phyloP scores from a whole-genome alignment of 2,329 filamentous ascomycete genomes.

The Chaetomium olivaceum region DNA sequence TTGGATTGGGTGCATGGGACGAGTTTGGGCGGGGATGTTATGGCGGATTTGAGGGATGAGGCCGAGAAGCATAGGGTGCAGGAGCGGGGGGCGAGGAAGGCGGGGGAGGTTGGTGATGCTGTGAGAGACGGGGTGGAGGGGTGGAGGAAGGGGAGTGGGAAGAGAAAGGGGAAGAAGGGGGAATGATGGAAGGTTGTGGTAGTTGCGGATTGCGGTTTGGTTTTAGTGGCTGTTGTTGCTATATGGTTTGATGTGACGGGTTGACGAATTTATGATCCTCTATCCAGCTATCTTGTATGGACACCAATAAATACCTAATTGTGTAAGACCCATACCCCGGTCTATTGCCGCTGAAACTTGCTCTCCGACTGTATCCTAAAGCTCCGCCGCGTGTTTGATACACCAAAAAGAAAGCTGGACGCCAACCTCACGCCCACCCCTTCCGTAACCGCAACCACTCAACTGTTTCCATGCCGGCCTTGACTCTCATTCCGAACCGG shows the following conservation, averaged over 20 bases:
- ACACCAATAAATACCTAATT: not conserved
- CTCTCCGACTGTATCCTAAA: not conserved
- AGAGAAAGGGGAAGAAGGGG: slow-evolving; percentile 36
- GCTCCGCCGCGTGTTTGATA: not conserved
- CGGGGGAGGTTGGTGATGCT: slow-evolving; percentile 37
- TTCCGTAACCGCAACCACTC: slow-evolving; percentile 47
- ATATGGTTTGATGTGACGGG: not conserved
- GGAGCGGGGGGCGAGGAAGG: slow-evolving; percentile 41
- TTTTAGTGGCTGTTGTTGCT: not conserved
- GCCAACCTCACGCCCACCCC: slow-evolving; percentile 28
- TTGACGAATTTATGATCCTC: not conserved
- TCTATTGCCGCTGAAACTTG: not conserved
- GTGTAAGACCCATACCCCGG: not conserved
- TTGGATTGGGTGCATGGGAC: slow-evolving; percentile 64
- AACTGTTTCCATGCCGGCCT: slow-evolving; percentile 67
- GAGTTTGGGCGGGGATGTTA: slow-evolving; percentile 46
- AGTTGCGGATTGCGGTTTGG: not conserved
- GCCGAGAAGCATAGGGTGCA: slow-evolving; percentile 56
- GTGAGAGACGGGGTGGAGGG: slow-evolving; percentile 41
- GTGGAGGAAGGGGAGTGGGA: slow-evolving; percentile 34
- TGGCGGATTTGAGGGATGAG: slow-evolving; percentile 55
- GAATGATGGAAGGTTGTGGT: slow-evolving; percentile 3
- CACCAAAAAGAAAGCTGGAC: not conserved
- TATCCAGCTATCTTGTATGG: not conserved
- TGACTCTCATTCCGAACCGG: slow-evolving; percentile 71